Evolutionary conservation across 352 stramenopile genomes (phyloP).

Genomic region (Peronospora farinosa): DNA sequence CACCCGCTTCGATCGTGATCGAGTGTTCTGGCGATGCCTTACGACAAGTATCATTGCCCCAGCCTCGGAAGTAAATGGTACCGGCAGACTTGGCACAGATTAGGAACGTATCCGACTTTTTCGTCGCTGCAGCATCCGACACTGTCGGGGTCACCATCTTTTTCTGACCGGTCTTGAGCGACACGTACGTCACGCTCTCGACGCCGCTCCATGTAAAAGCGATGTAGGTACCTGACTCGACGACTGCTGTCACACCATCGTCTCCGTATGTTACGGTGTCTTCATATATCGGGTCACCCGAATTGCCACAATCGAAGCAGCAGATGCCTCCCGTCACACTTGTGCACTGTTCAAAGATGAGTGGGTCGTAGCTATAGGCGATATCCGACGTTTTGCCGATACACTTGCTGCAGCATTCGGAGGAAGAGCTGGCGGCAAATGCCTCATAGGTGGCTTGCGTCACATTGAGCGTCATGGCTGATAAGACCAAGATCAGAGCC

Average conservation of each 20-base stretch:
- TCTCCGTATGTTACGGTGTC: slow-evolving; percentile 26
- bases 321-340: slow-evolving; percentile 47
- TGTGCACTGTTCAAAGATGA: slow-evolving; percentile 50
- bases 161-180: slow-evolving; percentile 59
- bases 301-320: slow-evolving; percentile 58
- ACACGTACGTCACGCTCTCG: slow-evolving; percentile 54
- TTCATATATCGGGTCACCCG: slow-evolving; percentile 28
- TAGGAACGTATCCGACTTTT: slow-evolving; percentile 41
- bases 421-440: slow-evolving; percentile 10
- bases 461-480: slow-evolving; percentile 2
- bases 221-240: slow-evolving; percentile 44
- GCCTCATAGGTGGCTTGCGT: slow-evolving; percentile 13
- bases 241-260: slow-evolving; percentile 47
- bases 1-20: slow-evolving; percentile 35
- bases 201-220: slow-evolving; percentile 43
- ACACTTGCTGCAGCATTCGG: slow-evolving; percentile 54
- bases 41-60: slow-evolving; percentile 47
- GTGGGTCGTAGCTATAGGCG: slow-evolving; percentile 61
- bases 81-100: slow-evolving; percentile 52
- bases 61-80: slow-evolving; percentile 55
- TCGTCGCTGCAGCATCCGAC: slow-evolving; percentile 27
- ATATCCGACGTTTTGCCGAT: slow-evolving; percentile 55
- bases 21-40: slow-evolving; percentile 44
- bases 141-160: slow-evolving; percentile 47
- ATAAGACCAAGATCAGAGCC: slow-evolving; percentile 4